Base-by-base conservation (phyloP, 1,284 basidiomycete genomes). In the Waitea zeae region DNA sequence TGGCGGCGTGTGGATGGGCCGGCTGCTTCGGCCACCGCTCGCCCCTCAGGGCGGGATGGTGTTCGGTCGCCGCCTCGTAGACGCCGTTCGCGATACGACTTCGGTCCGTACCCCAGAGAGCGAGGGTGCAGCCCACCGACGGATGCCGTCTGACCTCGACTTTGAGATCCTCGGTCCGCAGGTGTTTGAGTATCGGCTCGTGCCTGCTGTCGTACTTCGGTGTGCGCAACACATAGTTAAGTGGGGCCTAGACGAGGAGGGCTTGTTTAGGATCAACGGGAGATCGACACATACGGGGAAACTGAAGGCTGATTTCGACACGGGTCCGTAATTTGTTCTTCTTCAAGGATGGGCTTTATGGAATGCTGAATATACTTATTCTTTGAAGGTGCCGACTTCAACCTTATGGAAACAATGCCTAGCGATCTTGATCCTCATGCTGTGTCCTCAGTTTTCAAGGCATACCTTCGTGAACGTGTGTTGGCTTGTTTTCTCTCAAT, bases 361-460 rank as follows among this genome's bases (percentile, higher is more conserved):
- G 28, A 4, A 31, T n/a, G 31, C 34, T n/a, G 20, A 40, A n/a
- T n/a, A n/a, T 35, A 11, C 38, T 39, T 19, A 43, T 38, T 35
- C 35, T 41, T 27, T 33, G 34, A 42, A 76, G 84, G 88, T 36
- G 79, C 76, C 34, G 88, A 93, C 55, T 83, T 77, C 46, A 77
- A 88, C 48, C 67, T 93, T 56, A 56, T 61, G 18, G 66, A 70
- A 41, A 79, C 73, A 44, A 67, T 70, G 31, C 83, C 84, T 17
- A 71, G 78, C 12, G 86, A 92, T 46, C 57, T 93, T 20, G 88
- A 93, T 50, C 88, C 88, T 24, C 87, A 93, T 49, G 83, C 88
- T 1, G 88, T 96, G 12, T 76, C 90, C 20, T 86, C 84, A 26
- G 61, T 82, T 30, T 83, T 84, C 54, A 84, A 83, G 51, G 76